These are phyloP conservation scores for Mercurialis annua DNA, from an alignment of 345 rosid species.

Conservation along the genomic window DNA sequence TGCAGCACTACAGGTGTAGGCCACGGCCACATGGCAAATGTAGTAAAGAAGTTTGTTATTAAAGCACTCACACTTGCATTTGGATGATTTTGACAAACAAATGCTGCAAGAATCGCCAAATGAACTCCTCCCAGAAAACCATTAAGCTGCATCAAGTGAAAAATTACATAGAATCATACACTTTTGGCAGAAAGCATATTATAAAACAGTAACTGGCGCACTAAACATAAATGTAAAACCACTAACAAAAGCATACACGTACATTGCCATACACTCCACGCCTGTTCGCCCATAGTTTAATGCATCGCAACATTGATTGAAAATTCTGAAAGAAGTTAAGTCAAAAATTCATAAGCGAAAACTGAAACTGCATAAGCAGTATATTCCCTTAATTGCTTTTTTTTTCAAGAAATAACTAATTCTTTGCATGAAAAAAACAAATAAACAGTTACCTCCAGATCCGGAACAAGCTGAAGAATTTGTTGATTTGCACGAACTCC, in stretches of 20 bases:
- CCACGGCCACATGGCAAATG: constrained; percentile 56
- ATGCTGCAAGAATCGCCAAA: constrained; percentile 52
- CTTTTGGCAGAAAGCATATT: not conserved
- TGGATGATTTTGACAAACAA: constrained; percentile 44
- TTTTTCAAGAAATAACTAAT: not conserved
- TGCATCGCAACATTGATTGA: constrained; percentile 43
- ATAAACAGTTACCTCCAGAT: constrained; percentile 39
- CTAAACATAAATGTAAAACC: not conserved
- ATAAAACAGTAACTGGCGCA: constrained; percentile 14
- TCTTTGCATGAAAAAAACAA: not conserved
- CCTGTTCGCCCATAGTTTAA: constrained; percentile 57
- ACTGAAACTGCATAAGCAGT: not conserved
- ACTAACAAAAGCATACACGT: constrained; percentile 21
- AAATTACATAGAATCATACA: constrained; percentile 6
- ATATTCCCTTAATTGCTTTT: too few relatives aligned
- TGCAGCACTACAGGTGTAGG: constrained; percentile 48
- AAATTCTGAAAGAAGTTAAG: constrained; percentile 40
- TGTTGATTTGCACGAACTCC: constrained; percentile 44
- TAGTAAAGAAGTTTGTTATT: constrained; percentile 42
- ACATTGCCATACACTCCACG: constrained; percentile 62
- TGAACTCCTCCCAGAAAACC: constrained; percentile 65
- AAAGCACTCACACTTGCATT: constrained; percentile 39
- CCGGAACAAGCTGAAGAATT: constrained; percentile 52
- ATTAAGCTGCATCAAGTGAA: constrained; percentile 37
- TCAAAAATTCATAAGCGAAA: constrained; percentile 3